phyloP scores from a whole-genome alignment of 2,329 filamentous ascomycete species.

The Helotiales sp. region DNA sequence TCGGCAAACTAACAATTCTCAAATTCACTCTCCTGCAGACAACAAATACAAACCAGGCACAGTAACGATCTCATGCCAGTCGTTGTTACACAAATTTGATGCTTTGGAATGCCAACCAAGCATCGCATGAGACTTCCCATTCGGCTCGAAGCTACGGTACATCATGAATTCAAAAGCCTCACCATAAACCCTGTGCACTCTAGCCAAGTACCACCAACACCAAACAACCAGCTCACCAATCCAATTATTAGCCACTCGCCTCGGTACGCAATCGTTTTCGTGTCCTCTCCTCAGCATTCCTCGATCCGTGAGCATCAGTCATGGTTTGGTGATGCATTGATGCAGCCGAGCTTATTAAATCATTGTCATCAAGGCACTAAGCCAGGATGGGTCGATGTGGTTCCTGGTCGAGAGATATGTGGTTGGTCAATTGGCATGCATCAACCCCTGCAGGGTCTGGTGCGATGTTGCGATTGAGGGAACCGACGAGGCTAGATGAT shows the following conservation, averaged over 20 bases:
- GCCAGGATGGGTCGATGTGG: background rate
- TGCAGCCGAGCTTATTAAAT: slow-evolving; percentile 13
- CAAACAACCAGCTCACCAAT: background rate
- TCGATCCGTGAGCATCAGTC: slow-evolving; percentile 15
- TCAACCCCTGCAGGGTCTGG: background rate
- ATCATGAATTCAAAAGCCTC: too few species aligned
- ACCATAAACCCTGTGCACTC: too few species aligned
- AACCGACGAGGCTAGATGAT: background rate
- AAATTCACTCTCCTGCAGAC: too few species aligned
- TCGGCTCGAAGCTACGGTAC: too few species aligned
- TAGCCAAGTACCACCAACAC: background rate
- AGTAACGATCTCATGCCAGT: background rate
- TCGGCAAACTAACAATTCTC: background rate
- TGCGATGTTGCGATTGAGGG: background rate
- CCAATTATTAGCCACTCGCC: background rate
- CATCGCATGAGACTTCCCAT: too few species aligned
- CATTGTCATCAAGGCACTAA: slow-evolving; percentile 14
- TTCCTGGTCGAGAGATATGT: background rate
- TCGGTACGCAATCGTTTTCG: background rate
- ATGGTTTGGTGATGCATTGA: slow-evolving; percentile 19
- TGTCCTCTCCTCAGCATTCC: background rate
- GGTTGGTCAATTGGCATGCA: slow-evolving; percentile 15
- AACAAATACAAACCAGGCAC: too few species aligned
- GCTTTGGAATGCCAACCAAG: background rate
- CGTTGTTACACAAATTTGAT: too few species aligned